phyloP scores from a whole-genome alignment of 1,139 yeast genomes.

The Casaregolazyma lundiana region DNA sequence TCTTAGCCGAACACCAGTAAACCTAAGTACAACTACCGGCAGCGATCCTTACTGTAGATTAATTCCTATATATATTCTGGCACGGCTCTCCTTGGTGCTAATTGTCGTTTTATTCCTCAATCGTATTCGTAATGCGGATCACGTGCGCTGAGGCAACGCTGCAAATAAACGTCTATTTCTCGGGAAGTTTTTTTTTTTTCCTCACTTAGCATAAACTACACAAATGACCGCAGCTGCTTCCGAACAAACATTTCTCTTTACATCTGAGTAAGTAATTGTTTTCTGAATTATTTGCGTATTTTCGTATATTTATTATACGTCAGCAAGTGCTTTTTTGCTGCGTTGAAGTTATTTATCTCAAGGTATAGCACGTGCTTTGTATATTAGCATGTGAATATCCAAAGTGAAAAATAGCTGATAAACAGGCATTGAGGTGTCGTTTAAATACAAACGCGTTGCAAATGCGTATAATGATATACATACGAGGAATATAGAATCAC shows the following conservation, averaged over 20 bases:
- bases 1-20: too few relatives aligned
- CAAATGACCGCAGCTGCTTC: slow-evolving; percentile 29
- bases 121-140: neutral
- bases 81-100: slow-evolving; percentile 1
- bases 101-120: neutral
- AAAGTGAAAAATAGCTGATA: neutral
- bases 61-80: too few relatives aligned
- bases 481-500: neutral
- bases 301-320: neutral
- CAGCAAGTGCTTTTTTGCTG: neutral
- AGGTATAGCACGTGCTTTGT: slow-evolving; percentile 3
- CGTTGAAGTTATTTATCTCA: neutral
- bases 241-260: slow-evolving; percentile 61
- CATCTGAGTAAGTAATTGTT: slow-evolving; percentile 62
- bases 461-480: too few relatives aligned
- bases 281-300: neutral
- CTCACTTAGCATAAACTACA: slow-evolving; percentile 1
- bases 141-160: neutral
- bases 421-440: too few relatives aligned
- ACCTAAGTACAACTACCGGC: too few relatives aligned
- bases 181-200: slow-evolving; percentile 4
- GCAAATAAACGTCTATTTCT: neutral
- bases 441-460: too few relatives aligned
- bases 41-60: too few relatives aligned
- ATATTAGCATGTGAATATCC: slow-evolving; percentile 8